Conservation (phyloP, 2,329 filamentous ascomycete genomes). For the Pseudonectria buxi region DNA sequence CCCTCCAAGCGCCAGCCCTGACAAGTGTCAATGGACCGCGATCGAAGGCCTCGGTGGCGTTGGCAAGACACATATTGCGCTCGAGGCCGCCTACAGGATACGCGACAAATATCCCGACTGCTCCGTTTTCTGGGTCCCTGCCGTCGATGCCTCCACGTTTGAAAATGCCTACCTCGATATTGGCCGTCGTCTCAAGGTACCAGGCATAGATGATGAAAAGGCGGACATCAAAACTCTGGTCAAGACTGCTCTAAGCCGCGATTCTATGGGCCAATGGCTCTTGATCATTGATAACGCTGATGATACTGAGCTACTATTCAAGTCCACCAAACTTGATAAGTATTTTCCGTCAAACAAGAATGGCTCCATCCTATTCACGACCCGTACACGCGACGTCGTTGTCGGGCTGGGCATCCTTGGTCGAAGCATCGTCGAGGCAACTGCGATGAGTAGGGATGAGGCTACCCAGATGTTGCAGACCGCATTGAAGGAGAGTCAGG, state of each 20-base stretch:
- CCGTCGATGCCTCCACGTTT: slow-evolving; percentile 20
- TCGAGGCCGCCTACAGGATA: slow-evolving; percentile 27
- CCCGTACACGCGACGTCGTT: slow-evolving; percentile 7
- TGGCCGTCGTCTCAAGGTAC: slow-evolving; percentile 20
- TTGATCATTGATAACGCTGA: slow-evolving; percentile 41
- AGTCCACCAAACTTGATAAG: slow-evolving; percentile 10
- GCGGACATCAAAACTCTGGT: slow-evolving; percentile 31
- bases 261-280: slow-evolving; percentile 29
- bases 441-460: slow-evolving; percentile 14
- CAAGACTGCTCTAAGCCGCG: slow-evolving; percentile 23
- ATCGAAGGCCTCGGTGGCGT: slow-evolving; percentile 31
- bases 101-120: slow-evolving; percentile 19
- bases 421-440: slow-evolving; percentile 11
- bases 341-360: slow-evolving; percentile 21
- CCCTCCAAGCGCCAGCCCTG: too few relatives aligned
- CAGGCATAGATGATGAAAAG: slow-evolving; percentile 25
- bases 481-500: slow-evolving; percentile 11
- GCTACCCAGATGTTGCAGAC: slow-evolving; percentile 16
- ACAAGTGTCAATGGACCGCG: too few relatives aligned
- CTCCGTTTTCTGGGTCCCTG: slow-evolving; percentile 36
- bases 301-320: slow-evolving; percentile 26
- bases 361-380: slow-evolving; percentile 16
- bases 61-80: slow-evolving; percentile 33
- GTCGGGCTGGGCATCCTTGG: slow-evolving; percentile 4
- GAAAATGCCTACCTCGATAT: slow-evolving; percentile 30